Percentiles rank a stretch among this genome's conserved stretches.
These are phyloP conservation scores for Stachybotrys chlorohalonatus DNA, from an alignment of 2,329 filamentous ascomycete genomes.

Conservation along the genomic window DNA sequence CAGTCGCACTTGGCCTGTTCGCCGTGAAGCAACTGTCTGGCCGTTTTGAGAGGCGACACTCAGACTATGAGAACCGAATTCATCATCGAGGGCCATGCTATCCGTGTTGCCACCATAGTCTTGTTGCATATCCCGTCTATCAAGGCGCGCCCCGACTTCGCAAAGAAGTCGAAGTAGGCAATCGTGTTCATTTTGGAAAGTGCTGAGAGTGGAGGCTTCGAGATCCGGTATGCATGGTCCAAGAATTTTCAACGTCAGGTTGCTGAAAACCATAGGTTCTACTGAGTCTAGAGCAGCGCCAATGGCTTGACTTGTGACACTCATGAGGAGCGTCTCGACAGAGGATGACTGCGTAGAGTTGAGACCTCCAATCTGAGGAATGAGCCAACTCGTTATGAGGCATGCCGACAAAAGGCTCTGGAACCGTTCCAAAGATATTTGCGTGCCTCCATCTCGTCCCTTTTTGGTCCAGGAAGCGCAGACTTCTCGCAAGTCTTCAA, in stretches of 20 bases:
- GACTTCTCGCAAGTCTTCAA: constrained; percentile 38
- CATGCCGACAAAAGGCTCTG: constrained; percentile 42
- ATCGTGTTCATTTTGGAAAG: constrained; percentile 26
- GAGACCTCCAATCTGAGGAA: constrained; percentile 36
- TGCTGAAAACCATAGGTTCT: constrained; percentile 35
- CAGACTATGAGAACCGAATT: constrained; percentile 52
- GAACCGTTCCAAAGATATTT: constrained; percentile 43
- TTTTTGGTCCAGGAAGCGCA: constrained; percentile 38
- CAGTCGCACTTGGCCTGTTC: constrained; percentile 30
- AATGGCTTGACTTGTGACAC: constrained; percentile 31
- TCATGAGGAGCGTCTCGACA: constrained; percentile 33
- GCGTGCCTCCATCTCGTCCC: constrained; percentile 33
- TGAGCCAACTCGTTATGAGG: constrained; percentile 33
- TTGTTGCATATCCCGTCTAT: constrained; percentile 10
- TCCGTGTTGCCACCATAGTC: constrained; percentile 32
- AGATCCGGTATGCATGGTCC: constrained; percentile 38
- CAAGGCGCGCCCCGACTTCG: constrained; percentile 22
- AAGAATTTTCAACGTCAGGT: constrained; percentile 35
- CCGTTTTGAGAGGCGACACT: constrained; percentile 29
- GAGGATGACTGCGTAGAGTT: constrained; percentile 39
- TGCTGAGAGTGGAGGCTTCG: constrained; percentile 23
- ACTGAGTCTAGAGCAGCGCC: constrained; percentile 30
- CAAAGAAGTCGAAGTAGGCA: constrained; percentile 34
- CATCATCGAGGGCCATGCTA: constrained; percentile 59
- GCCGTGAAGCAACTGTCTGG: constrained; percentile 34